These are phyloP conservation scores for Coniochaeta ligniaria DNA, from an alignment of 2,329 filamentous ascomycete genomes.

Conservation along the genomic window DNA sequence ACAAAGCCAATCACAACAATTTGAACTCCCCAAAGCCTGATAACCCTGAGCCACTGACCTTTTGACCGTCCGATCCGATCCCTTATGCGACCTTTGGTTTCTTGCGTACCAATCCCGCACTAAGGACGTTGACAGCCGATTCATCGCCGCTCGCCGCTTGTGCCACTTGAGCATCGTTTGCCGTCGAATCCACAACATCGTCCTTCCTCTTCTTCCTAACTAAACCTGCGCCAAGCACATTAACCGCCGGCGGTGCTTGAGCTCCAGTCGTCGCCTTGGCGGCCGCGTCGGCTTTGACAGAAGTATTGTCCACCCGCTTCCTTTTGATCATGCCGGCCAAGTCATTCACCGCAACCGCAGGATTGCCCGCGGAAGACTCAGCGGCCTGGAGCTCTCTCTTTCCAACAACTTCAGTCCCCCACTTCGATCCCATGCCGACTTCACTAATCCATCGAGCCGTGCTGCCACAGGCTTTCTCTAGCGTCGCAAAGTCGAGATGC, in stretches of 20 bases:
- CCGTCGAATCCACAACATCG: neutral
- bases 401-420: constrained; percentile 46
- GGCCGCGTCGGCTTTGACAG: neutral
- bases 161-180: constrained; percentile 7
- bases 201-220: constrained; percentile 44
- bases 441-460: constrained; percentile 66
- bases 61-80: neutral
- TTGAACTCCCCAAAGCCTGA: neutral
- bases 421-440: constrained; percentile 45
- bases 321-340: constrained; percentile 38
- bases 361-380: constrained; percentile 6
- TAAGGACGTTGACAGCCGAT: constrained; percentile 36
- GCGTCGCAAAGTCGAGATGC: constrained; percentile 64
- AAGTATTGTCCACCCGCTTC: constrained; percentile 13
- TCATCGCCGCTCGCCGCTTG: constrained; percentile 9
- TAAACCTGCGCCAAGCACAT: constrained; percentile 23
- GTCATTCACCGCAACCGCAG: constrained; percentile 31
- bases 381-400: constrained; percentile 19
- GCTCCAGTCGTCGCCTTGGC: neutral
- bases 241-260: constrained; percentile 5
- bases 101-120: constrained; percentile 44
- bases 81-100: constrained; percentile 39
- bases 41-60: neutral
- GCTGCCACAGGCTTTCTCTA: constrained; percentile 55
- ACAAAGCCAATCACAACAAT: neutral